Percentiles rank a stretch among this genome's conserved stretches.
Conservation (phyloP, 2,329 filamentous ascomycete genomes). For the Neoscytalidium dimidiatum region DNA sequence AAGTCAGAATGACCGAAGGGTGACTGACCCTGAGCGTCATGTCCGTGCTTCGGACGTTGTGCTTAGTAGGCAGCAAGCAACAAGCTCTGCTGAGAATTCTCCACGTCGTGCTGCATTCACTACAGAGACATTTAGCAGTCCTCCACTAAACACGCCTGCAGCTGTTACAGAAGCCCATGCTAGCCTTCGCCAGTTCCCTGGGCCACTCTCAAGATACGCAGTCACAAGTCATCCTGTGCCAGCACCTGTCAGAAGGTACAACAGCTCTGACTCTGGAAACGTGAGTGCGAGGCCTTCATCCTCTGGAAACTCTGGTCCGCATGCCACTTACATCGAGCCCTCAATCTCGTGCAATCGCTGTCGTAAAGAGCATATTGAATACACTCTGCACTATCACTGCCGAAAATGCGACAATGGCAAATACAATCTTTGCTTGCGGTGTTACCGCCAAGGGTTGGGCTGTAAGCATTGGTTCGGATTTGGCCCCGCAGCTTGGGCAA, state of each 20-base stretch:
- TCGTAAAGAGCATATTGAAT: slow-evolving; percentile 71
- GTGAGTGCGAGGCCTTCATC: slow-evolving; percentile 13
- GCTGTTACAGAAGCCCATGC: slow-evolving; percentile 4
- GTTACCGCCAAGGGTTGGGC: slow-evolving; percentile 75
- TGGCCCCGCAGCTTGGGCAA: slow-evolving; percentile 68
- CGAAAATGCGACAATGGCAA: slow-evolving; percentile 66
- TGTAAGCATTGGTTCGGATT: slow-evolving; percentile 91
- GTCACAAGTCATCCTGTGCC: slow-evolving; percentile 31
- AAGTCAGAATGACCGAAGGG: slow-evolving; percentile 48
- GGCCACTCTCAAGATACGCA: neutral
- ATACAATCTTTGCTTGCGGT: slow-evolving; percentile 79
- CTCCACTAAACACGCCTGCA: neutral
- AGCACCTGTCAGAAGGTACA: slow-evolving; percentile 22
- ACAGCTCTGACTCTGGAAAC: slow-evolving; percentile 6
- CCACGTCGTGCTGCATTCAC: slow-evolving; percentile 31
- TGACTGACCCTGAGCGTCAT: slow-evolving; percentile 39
- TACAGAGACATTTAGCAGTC: slow-evolving; percentile 6
- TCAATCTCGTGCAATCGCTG: slow-evolving; percentile 74
- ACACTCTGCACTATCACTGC: slow-evolving; percentile 86
- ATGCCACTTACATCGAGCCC: slow-evolving; percentile 65
- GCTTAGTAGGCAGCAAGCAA: slow-evolving; percentile 4
- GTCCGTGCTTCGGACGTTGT: slow-evolving; percentile 1
- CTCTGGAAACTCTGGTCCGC: slow-evolving; percentile 31
- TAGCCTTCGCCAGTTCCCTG: slow-evolving; percentile 7
- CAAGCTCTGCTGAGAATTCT: slow-evolving; percentile 31